These are phyloP conservation scores for Aplosporella prunicola DNA, from an alignment of 2,329 filamentous ascomycete genomes.

Conservation along the genomic window DNA sequence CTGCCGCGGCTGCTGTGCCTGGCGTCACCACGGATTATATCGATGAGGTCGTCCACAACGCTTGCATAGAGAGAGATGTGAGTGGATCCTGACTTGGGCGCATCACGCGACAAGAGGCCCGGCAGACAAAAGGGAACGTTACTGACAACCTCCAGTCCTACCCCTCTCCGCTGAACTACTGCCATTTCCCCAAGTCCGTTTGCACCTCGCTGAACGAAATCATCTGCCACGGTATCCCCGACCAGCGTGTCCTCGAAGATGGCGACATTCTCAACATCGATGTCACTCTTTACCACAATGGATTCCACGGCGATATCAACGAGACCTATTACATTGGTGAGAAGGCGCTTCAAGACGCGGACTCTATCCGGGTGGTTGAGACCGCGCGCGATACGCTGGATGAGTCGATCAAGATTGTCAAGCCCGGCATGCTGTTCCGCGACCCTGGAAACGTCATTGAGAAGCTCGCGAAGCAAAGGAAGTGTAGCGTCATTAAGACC, in stretches of 20 bases:
- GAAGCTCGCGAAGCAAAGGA: conserved; percentile 76
- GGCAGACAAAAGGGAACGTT: neutral
- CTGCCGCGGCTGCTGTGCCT: conserved; percentile 72
- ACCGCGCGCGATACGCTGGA: conserved; percentile 80
- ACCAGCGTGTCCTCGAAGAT: conserved; percentile 75
- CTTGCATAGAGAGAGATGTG: conserved; percentile 85
- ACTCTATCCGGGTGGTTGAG: conserved; percentile 84
- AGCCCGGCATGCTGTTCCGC: conserved; percentile 84
- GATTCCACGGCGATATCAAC: conserved; percentile 93
- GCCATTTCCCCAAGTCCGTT: conserved; percentile 93
- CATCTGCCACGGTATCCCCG: conserved; percentile 97
- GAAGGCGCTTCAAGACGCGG: conserved; percentile 71
- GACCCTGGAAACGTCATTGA: conserved; percentile 94
- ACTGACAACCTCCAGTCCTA: conserved; percentile 58
- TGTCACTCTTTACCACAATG: conserved; percentile 85
- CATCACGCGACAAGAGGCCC: neutral
- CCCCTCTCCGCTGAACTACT: conserved; percentile 90
- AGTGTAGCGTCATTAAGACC: conserved; percentile 86
- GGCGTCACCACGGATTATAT: conserved; percentile 94
- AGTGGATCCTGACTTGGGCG: conserved; percentile 29
- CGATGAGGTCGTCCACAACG: conserved; percentile 89
- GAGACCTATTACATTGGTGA: conserved; percentile 98
- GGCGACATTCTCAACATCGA: conserved; percentile 98
- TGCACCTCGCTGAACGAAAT: conserved; percentile 96
- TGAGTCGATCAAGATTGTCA: conserved; percentile 83